A percentile compares a stretch with the other conserved stretches of the same genome.
phyloP scores from a whole-genome alignment of 139 green algal species.

The Ettlia oleoabundans region DNA sequence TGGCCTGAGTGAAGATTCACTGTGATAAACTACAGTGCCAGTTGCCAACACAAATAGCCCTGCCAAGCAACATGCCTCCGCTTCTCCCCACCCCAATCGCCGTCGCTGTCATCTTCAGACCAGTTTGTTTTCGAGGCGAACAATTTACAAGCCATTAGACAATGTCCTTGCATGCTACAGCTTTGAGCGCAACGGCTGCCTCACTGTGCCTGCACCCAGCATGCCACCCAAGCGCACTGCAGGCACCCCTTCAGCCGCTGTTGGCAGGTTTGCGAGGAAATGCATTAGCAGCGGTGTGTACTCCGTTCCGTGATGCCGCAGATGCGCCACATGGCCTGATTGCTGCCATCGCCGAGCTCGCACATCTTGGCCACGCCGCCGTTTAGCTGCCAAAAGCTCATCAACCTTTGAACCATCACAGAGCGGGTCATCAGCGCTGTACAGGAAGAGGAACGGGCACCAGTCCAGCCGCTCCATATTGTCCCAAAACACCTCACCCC shows the following conservation, averaged over 20 bases:
- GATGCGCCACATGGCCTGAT: constrained; percentile 18
- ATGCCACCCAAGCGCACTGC: not conserved
- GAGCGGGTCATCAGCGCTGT: constrained; percentile 24
- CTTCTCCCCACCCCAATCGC: too few relatives aligned
- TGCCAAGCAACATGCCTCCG: too few relatives aligned
- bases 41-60: too few relatives aligned
- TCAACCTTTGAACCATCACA: not conserved
- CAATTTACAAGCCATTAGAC: too few relatives aligned
- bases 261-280: not conserved
- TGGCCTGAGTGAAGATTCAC: too few relatives aligned
- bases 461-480: constrained; percentile 1
- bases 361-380: not conserved
- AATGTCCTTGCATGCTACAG: too few relatives aligned
- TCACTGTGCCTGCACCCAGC: not conserved
- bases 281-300: constrained; percentile 21
- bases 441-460: constrained; percentile 19
- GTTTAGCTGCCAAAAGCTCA: constrained; percentile 14
- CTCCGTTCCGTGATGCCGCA: constrained; percentile 27
- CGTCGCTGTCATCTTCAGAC: too few relatives aligned
- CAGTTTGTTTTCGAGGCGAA: too few relatives aligned
- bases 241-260: not conserved
- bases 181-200: too few relatives aligned
- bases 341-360: not conserved
- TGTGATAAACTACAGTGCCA: too few relatives aligned
- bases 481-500: not conserved